These are phyloP conservation scores for Fusarium cicatricum DNA, from an alignment of 2,329 filamentous ascomycete genomes.

Conservation along the genomic window DNA sequence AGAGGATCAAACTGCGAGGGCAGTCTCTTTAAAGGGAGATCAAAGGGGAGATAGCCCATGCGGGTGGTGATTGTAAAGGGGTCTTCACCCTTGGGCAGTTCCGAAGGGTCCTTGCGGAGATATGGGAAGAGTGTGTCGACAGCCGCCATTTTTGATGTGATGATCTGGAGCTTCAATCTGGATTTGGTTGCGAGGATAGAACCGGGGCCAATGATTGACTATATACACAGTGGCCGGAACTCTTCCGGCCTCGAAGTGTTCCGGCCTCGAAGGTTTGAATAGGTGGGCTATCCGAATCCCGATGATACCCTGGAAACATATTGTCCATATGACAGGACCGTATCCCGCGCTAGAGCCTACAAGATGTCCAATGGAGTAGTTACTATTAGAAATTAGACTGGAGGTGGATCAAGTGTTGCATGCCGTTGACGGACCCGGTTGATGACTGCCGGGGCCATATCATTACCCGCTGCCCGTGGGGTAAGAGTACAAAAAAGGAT, in stretches of 20 bases:
- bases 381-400: constrained; percentile 26
- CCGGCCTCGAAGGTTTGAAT: not conserved
- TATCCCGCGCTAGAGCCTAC: not conserved
- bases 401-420: not conserved
- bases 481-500: not conserved
- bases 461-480: not conserved
- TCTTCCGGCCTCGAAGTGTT: constrained; percentile 13
- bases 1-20: constrained; percentile 30
- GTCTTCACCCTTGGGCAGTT: constrained; percentile 27
- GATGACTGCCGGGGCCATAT: too few relatives aligned
- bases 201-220: constrained; percentile 4
- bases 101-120: constrained; percentile 30
- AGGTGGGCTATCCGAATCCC: constrained; percentile 1
- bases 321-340: constrained; percentile 3
- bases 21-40: constrained; percentile 24
- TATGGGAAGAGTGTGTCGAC: constrained; percentile 32
- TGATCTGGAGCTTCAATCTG: not conserved
- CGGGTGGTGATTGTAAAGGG: constrained; percentile 34
- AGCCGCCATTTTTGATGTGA: constrained; percentile 24
- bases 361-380: constrained; percentile 11
- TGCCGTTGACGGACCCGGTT: not conserved
- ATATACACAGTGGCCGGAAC: constrained; percentile 35
- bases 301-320: constrained; percentile 21
- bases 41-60: constrained; percentile 27
- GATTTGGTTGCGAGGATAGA: not conserved